Evolutionary conservation across 108 stramenopile species (phyloP).

Genomic region (Craspedostauros australis): DNA sequence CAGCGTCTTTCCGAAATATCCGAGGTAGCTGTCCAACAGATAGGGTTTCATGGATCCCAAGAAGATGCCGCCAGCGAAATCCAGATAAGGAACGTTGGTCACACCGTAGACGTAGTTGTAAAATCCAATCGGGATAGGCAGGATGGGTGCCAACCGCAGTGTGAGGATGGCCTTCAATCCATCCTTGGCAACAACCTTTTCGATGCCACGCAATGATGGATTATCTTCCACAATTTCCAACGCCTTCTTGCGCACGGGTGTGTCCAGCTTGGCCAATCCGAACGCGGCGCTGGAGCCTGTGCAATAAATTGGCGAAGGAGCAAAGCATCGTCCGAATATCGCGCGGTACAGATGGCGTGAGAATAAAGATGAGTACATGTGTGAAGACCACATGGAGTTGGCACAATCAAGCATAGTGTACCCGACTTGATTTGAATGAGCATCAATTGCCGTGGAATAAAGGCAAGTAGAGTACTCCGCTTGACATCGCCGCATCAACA

Average conservation of each 20-base stretch:
- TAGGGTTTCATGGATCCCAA: constrained; percentile 90
- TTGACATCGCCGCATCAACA: too few relatives aligned
- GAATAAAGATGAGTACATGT: too few relatives aligned
- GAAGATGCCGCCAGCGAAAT: constrained; percentile 87
- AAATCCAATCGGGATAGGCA: constrained; percentile 90
- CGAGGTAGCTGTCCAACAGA: constrained; percentile 83
- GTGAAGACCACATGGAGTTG: too few relatives aligned
- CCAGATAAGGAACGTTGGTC: constrained; percentile 64
- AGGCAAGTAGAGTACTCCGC: too few relatives aligned
- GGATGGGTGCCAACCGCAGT: constrained; percentile 82
- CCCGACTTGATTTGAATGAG: too few relatives aligned
- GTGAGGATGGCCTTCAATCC: constrained; percentile 90
- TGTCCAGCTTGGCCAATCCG: constrained; percentile 63
- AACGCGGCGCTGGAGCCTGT: too few relatives aligned
- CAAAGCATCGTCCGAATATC: too few relatives aligned
- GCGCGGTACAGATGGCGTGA: too few relatives aligned
- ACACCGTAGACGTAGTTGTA: constrained; percentile 95
- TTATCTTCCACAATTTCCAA: constrained; percentile 69
- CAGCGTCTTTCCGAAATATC: constrained; percentile 72
- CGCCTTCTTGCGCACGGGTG: constrained; percentile 70
- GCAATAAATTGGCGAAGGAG: neutral
- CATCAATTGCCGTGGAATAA: too few relatives aligned
- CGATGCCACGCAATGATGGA: constrained; percentile 82
- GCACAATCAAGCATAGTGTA: too few relatives aligned
- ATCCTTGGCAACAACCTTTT: constrained; percentile 86